These are phyloP conservation scores for Leucosporidium scottii DNA, from an alignment of 768 basidiomycete genomes.

Conservation along the genomic window DNA sequence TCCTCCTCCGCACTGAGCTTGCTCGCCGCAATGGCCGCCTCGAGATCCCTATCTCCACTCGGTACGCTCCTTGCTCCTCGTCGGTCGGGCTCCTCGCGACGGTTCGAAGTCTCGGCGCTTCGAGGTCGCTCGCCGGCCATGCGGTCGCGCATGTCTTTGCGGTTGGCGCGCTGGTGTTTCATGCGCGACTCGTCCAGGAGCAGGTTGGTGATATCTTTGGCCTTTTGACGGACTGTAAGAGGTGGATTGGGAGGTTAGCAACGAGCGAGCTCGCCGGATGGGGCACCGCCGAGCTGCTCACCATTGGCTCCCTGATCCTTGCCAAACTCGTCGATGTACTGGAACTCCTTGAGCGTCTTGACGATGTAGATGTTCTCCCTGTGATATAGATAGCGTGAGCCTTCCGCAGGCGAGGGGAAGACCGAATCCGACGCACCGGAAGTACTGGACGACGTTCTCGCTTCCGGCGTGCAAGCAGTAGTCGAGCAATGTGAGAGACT, in stretches of 20 bases:
- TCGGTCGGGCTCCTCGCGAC: conserved; percentile 11
- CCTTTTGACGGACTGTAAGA: conserved; percentile 72
- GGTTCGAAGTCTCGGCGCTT: conserved; percentile 38
- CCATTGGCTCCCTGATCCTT: conserved; percentile 96
- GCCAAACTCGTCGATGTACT: conserved; percentile 86
- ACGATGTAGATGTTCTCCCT: conserved; percentile 93
- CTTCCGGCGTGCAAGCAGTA: conserved; percentile 93
- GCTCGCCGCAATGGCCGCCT: conserved; percentile 80
- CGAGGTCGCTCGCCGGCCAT: conserved; percentile 53
- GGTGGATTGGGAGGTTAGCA: not conserved
- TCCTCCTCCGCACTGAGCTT: conserved; percentile 71
- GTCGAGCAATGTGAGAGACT: conserved; percentile 89
- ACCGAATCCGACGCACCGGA: conserved; percentile 43
- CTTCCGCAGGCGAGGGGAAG: not conserved
- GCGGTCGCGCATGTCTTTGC: conserved; percentile 89
- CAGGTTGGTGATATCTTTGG: conserved; percentile 95
- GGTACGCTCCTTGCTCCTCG: conserved; percentile 9
- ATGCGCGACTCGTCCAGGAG: conserved; percentile 78
- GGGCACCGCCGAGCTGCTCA: conserved; percentile 26
- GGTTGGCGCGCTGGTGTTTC: conserved; percentile 69
- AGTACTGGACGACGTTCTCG: conserved; percentile 97
- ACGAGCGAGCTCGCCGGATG: not conserved
- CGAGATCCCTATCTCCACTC: conserved; percentile 69
- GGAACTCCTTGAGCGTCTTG: conserved; percentile 98
- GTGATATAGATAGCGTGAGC: not conserved